Evolutionary conservation across 495 filamentous ascomycete species (phyloP), one percentile per base, ranked within the genome.

Genomic region (Aspergillus incahuasiensis): DNA sequence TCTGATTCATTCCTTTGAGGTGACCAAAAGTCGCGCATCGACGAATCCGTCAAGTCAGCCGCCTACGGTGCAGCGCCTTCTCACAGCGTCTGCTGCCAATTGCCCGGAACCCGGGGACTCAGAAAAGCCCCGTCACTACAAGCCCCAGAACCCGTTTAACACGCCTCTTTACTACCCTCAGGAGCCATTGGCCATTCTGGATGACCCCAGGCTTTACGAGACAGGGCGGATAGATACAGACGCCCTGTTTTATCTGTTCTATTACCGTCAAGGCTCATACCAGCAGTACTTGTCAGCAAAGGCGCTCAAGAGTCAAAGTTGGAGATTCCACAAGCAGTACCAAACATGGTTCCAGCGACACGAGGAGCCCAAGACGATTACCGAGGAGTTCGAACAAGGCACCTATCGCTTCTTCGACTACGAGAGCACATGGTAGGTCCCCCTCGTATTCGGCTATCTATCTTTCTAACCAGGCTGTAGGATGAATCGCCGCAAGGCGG

Each of bases 381-480:
- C 94, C 0, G 95, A 98, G 67, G 94, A 98, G 68, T 97, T 88
- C 58, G 94, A 98, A 75, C 92, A 98, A 71, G 94, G 94, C 22
- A 97, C 94, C 5, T 98, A 98, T 73, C 85, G 94, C 42, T 98
- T 98, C 76, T 98, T 98, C 73, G 94, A 98, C 70, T 98, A 97
- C 64, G 94, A 98, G 78, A 97, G 92, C 71, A 98, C 94, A 63
- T 98, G 94, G 94, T 98, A 72, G 72, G 89, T 22, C 45, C 43
- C 46, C 49, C 39, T 40, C 41, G 49, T 40, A 28, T 52, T 21
- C 25, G 38, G 59, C 45, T 53, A 35, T 45, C 28, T 19, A 41
- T 46, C 24, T 46, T 55, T 19, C 41, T 46, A 51, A 20, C 35
- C 38, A 47, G 57, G 41, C 21, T 40, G 61, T 67, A 98, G 94